Conservation (phyloP, 106 monocot genomes). For the Alisma plantagoaquatica region DNA sequence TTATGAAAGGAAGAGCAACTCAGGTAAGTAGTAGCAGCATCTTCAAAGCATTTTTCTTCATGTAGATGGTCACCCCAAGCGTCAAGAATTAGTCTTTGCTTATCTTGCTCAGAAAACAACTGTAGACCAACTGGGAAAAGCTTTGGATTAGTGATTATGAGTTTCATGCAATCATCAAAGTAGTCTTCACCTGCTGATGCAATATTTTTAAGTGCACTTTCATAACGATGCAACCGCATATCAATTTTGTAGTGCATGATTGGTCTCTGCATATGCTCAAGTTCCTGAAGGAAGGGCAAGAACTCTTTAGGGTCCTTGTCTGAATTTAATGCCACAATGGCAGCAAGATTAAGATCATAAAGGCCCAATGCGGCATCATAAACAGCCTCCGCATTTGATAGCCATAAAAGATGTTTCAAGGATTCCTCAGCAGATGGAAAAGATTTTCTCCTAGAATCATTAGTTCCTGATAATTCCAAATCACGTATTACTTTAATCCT, state of each 20-base stretch:
- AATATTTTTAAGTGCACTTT: conserved; percentile 79
- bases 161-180: conserved; percentile 69
- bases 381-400: conserved; percentile 72
- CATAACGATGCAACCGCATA: conserved; percentile 61
- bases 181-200: conserved; percentile 61
- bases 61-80: conserved; percentile 90
- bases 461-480: conserved; percentile 45
- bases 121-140: conserved; percentile 79
- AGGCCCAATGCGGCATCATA: conserved; percentile 87
- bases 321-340: conserved; percentile 93
- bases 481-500: conserved; percentile 82
- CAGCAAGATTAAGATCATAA: conserved; percentile 94
- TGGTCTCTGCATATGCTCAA: conserved; percentile 47
- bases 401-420: conserved; percentile 90
- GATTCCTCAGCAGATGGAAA: conserved; percentile 88
- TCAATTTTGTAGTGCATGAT: conserved; percentile 80
- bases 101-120: conserved; percentile 39
- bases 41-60: conserved; percentile 53
- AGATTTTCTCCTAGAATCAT: conserved; percentile 28
- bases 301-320: conserved; percentile 99
- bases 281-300: conserved; percentile 70
- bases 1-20: conserved; percentile 66
- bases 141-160: conserved; percentile 69
- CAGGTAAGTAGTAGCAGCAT: conserved; percentile 70
- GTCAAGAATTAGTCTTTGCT: conserved; percentile 54